phyloP scores from a whole-genome alignment of 2,329 filamentous ascomycete genomes.

The Ophiocordyceps camponoti-floridani region DNA sequence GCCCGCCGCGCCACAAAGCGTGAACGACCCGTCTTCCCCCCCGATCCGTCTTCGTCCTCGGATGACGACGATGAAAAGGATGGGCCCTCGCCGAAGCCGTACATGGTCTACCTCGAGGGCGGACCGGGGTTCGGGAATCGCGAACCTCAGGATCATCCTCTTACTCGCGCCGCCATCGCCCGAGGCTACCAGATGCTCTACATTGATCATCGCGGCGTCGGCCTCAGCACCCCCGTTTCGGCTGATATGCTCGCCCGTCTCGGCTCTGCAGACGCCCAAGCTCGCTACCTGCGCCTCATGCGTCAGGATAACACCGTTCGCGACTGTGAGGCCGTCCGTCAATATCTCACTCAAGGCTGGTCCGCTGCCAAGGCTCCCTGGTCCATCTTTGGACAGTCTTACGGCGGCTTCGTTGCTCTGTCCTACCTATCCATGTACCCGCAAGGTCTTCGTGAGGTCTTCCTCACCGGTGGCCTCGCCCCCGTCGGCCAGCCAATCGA shows the following conservation, averaged over 20 bases:
- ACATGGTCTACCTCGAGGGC: constrained; percentile 63
- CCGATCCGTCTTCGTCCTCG: constrained; percentile 6
- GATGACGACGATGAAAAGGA: constrained; percentile 7
- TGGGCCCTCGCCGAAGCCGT: constrained; percentile 28
- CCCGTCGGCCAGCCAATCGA: constrained; percentile 56
- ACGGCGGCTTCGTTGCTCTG: constrained; percentile 72
- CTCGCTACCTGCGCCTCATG: constrained; percentile 67
- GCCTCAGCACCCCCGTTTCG: constrained; percentile 65
- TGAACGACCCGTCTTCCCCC: constrained; percentile 39
- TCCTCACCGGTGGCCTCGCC: constrained; percentile 69
- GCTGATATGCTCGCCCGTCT: constrained; percentile 44
- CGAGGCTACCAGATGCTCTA: constrained; percentile 73
- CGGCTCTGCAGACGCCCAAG: constrained; percentile 38
- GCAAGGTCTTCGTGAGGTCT: constrained; percentile 63
- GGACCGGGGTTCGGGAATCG: constrained; percentile 68
- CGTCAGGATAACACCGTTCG: constrained; percentile 79
- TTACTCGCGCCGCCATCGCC: constrained; percentile 54
- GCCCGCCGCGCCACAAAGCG: constrained; percentile 53
- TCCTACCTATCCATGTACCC: constrained; percentile 74
- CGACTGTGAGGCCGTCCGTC: constrained; percentile 74
- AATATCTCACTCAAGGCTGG: constrained; percentile 52
- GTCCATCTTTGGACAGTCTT: constrained; percentile 80
- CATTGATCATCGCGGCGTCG: constrained; percentile 84
- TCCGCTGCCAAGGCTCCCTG: constrained; percentile 57
- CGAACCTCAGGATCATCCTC: constrained; percentile 53